phyloP scores from a whole-genome alignment of 2,329 filamentous ascomycete genomes.

The Huntiella decipiens region DNA sequence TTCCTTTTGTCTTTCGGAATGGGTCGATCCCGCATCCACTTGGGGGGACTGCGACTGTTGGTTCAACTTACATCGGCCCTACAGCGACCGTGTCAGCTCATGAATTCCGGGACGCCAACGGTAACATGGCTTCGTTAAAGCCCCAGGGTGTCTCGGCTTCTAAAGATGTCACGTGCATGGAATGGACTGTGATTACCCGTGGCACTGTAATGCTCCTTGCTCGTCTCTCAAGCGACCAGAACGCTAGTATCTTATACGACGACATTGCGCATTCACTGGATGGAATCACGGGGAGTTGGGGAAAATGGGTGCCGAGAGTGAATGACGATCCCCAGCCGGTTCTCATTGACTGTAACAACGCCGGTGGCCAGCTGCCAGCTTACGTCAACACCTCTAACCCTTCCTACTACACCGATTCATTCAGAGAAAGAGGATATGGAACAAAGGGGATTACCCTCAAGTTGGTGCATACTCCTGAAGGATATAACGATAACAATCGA shows the following conservation, averaged over 20 bases:
- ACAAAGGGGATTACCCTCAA: slow-evolving; percentile 9
- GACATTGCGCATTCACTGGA: slow-evolving; percentile 11
- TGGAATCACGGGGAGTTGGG: slow-evolving; percentile 9
- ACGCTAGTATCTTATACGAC: slow-evolving; percentile 10
- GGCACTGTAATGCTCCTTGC: slow-evolving; percentile 9
- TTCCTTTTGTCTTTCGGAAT: slow-evolving; percentile 1
- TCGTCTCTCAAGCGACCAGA: slow-evolving; percentile 3
- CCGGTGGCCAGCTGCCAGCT: slow-evolving; percentile 9
- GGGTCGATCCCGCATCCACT: not conserved
- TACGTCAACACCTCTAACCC: slow-evolving; percentile 8
- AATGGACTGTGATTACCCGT: slow-evolving; percentile 11
- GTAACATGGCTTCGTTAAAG: too few species aligned
- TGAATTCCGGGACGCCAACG: too few species aligned
- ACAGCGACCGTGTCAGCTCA: not conserved
- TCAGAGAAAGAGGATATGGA: slow-evolving; percentile 1
- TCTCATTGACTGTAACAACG: slow-evolving; percentile 9
- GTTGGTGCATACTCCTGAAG: slow-evolving; percentile 5
- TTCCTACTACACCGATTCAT: slow-evolving; percentile 7
- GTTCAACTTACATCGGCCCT: not conserved
- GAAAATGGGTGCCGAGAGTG: slow-evolving; percentile 6
- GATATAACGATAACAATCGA: not conserved
- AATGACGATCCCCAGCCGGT: slow-evolving; percentile 2
- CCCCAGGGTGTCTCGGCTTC: too few species aligned
- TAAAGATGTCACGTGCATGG: slow-evolving; percentile 5
- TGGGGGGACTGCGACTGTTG: not conserved